A percentile compares a stretch with the other conserved stretches of the same genome.
phyloP scores from a whole-genome alignment of 176 grass and related monocot species.

The Aegilops umbellulata region DNA sequence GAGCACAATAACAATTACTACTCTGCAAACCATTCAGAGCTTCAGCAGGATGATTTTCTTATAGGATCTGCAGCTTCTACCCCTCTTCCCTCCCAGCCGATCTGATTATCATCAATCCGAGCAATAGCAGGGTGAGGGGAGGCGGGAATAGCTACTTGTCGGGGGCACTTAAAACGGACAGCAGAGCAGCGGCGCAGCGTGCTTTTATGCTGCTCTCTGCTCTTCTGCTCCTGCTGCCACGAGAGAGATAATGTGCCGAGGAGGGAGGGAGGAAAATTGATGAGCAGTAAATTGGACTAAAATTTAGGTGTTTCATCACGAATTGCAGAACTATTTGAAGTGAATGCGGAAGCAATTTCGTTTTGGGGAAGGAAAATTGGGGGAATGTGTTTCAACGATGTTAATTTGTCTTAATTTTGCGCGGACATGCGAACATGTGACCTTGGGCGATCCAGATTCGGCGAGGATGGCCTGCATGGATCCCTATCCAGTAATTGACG shows the following conservation, averaged over 20 bases:
- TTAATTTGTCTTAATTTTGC: too few species aligned
- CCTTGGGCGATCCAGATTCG: too few species aligned
- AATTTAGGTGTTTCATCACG: background rate
- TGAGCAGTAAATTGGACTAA: background rate
- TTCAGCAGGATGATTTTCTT: background rate
- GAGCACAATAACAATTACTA: too few species aligned
- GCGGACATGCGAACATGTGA: too few species aligned
- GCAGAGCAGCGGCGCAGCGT: slow-evolving; percentile 7
- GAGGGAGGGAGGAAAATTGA: slow-evolving; percentile 26
- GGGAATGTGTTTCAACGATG: too few species aligned
- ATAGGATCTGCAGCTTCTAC: background rate
- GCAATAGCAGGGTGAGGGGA: background rate
- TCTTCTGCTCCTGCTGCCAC: background rate
- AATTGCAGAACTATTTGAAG: background rate
- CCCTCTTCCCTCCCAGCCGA: background rate
- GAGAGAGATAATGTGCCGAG: slow-evolving; percentile 10
- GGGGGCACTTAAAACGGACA: slow-evolving; percentile 30
- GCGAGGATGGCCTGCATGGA: too few species aligned
- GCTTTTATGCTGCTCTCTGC: slow-evolving; percentile 27
- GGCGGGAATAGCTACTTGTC: slow-evolving; percentile 4
- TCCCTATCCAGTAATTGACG: too few species aligned
- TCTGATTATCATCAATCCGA: background rate
- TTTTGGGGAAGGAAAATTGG: background rate
- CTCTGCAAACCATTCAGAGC: background rate
- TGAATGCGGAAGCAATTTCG: background rate